Evolutionary conservation across 805 yeast genomes (phyloP).

Genomic region (Wickerhamiella vanderwaltii): DNA sequence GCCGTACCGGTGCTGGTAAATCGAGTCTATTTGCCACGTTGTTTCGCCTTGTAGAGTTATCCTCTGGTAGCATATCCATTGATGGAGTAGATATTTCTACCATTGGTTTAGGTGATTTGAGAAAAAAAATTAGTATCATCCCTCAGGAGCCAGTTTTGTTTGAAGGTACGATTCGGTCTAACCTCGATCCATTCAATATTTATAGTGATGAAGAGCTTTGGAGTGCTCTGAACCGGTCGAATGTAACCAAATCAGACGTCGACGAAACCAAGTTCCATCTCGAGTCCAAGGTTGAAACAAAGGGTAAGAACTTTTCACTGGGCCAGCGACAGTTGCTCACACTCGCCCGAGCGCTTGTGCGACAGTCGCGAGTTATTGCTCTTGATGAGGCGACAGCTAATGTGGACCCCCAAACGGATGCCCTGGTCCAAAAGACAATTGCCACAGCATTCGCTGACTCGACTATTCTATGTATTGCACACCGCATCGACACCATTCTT

Average conservation of each 20-base stretch:
- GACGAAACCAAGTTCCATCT: constrained; percentile 41
- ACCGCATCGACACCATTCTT: constrained; percentile 50
- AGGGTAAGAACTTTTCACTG: constrained; percentile 55
- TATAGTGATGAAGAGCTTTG: constrained; percentile 48
- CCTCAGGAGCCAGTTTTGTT: constrained; percentile 86
- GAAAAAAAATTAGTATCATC: constrained; percentile 63
- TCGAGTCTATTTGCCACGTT: constrained; percentile 62
- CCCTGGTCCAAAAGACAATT: constrained; percentile 49
- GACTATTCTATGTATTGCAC: constrained; percentile 64
- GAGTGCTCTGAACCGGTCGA: constrained; percentile 54
- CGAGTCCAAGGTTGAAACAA: constrained; percentile 48
- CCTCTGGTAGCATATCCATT: constrained; percentile 41
- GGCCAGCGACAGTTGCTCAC: constrained; percentile 60
- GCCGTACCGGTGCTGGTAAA: constrained; percentile 86
- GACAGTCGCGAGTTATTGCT: constrained; percentile 46
- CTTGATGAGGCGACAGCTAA: constrained; percentile 70
- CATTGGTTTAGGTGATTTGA: constrained; percentile 54
- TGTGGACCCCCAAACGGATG: constrained; percentile 63
- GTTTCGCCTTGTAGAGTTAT: constrained; percentile 53
- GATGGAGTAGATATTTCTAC: constrained; percentile 57
- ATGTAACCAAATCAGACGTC: constrained; percentile 28
- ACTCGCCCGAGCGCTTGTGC: constrained; percentile 56
- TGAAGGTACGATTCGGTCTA: constrained; percentile 63
- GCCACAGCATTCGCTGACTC: constrained; percentile 44
- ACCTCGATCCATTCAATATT: constrained; percentile 63